phyloP scores from a whole-genome alignment of 192 early-diverging fungal genomes.

The Thamnidium elegans region DNA sequence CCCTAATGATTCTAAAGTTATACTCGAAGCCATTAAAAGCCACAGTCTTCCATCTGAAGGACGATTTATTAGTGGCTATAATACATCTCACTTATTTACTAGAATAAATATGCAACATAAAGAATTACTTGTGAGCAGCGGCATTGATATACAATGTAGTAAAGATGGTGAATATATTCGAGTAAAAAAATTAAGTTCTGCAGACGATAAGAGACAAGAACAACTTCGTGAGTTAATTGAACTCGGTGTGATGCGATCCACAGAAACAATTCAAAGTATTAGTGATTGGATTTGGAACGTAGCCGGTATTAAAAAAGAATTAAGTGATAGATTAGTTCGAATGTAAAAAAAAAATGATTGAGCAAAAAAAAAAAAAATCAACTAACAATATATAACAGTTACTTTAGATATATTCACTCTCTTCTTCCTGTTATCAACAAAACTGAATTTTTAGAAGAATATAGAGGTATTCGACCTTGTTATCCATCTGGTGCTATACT shows the following conservation, averaged over 20 bases:
- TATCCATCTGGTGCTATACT: too few relatives aligned
- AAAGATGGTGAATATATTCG: neutral
- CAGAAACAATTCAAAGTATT: constrained; percentile 7
- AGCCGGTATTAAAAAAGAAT: constrained; percentile 19
- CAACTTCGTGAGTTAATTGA: neutral
- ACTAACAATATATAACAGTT: too few relatives aligned
- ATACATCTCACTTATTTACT: too few relatives aligned
- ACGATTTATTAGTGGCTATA: too few relatives aligned
- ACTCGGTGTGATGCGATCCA: neutral
- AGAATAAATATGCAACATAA: too few relatives aligned
- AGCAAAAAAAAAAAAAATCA: neutral
- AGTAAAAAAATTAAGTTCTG: constrained; percentile 23
- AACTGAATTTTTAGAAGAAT: too few relatives aligned
- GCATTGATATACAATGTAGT: neutral
- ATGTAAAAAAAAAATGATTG: constrained; percentile 21
- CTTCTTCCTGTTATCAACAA: too few relatives aligned
- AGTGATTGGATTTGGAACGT: constrained; percentile 26
- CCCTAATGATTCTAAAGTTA: too few relatives aligned
- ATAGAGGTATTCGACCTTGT: too few relatives aligned
- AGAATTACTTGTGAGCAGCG: constrained; percentile 10
- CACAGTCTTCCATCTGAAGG: too few relatives aligned
- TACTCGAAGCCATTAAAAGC: too few relatives aligned
- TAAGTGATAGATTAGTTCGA: constrained; percentile 28
- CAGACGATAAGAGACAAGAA: constrained; percentile 18
- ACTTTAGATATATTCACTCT: too few relatives aligned